Conservation (phyloP, 495 filamentous ascomycete genomes). For the Penicillium silybi region DNA sequence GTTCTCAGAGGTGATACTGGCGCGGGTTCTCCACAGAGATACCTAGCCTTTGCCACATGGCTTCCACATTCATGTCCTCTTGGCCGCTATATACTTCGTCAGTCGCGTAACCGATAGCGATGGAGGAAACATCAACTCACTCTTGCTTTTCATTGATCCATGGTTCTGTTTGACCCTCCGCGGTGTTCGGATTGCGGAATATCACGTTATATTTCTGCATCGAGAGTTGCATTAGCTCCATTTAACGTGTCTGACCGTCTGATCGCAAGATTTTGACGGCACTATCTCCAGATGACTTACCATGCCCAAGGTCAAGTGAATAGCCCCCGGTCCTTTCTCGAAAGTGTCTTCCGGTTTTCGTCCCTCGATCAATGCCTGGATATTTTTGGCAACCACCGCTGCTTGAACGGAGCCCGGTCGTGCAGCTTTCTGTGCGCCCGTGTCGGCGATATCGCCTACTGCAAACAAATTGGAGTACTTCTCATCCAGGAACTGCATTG, state of each 20-base stretch:
- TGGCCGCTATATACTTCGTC: constrained; percentile 30
- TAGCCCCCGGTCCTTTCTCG: constrained; percentile 34
- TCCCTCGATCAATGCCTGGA: constrained; percentile 44
- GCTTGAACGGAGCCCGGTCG: constrained; percentile 51
- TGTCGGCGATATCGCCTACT: constrained; percentile 60
- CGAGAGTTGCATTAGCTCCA: neutral
- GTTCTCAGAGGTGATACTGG: constrained; percentile 34
- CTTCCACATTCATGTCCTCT: constrained; percentile 49
- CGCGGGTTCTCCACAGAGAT: constrained; percentile 24
- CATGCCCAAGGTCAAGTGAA: constrained; percentile 51
- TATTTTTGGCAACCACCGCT: constrained; percentile 50
- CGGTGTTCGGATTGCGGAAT: constrained; percentile 45
- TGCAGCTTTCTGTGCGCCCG: constrained; percentile 52
- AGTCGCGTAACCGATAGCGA: constrained; percentile 3
- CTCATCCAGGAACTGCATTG: constrained; percentile 51
- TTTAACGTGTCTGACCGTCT: neutral
- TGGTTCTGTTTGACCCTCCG: constrained; percentile 44
- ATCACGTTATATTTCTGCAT: constrained; percentile 45
- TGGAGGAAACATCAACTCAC: constrained; percentile 24
- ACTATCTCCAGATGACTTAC: constrained; percentile 23
- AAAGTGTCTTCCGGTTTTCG: constrained; percentile 26
- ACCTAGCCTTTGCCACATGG: constrained; percentile 41
- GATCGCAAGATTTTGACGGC: neutral
- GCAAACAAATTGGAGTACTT: constrained; percentile 51
- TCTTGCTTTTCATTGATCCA: constrained; percentile 38